Percentiles rank a stretch among this genome's conserved stretches.
These are phyloP conservation scores for Magnolia changhungtana DNA, from an alignment of 164 flowering plant genomes.

Conservation along the genomic window DNA sequence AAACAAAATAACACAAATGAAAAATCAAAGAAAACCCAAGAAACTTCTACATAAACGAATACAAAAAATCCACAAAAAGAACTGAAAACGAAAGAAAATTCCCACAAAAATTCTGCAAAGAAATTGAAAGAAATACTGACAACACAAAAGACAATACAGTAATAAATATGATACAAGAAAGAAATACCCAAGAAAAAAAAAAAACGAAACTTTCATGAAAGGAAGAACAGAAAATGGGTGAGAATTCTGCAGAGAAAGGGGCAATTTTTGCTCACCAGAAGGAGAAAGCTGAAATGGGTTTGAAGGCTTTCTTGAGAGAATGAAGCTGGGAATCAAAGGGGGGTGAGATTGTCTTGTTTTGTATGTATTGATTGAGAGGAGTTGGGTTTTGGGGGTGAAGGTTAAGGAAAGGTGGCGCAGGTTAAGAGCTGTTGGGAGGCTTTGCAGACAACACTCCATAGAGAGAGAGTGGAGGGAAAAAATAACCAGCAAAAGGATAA, in stretches of 20 bases:
- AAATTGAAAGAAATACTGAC: too few species aligned
- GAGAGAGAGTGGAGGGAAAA: not conserved
- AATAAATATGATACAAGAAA: not conserved
- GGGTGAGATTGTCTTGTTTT: not conserved
- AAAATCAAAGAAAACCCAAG: too few species aligned
- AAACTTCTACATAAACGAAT: not conserved
- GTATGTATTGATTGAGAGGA: not conserved
- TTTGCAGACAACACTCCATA: slow-evolving; percentile 22
- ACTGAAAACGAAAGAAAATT: not conserved
- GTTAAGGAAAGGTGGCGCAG: slow-evolving; percentile 5
- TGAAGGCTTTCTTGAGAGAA: slow-evolving; percentile 2
- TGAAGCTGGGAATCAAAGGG: slow-evolving; percentile 1
- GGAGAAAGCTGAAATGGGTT: slow-evolving; percentile 9
- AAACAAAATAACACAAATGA: too few species aligned
- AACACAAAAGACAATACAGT: not conserved
- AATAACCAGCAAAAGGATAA: too few species aligned
- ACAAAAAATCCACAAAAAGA: not conserved
- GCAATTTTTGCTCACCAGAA: slow-evolving; percentile 7
- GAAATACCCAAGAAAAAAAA: not conserved
- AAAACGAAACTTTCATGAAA: not conserved
- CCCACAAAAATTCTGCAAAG: too few species aligned
- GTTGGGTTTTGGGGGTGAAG: slow-evolving; percentile 2
- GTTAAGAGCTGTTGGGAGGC: slow-evolving; percentile 8
- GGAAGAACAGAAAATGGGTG: not conserved
- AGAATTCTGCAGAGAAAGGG: not conserved